Evolutionary conservation across 306 rosid genomes (phyloP), one percentile per base, ranked within the genome.

Genomic region (Gleditsia sinensis): DNA sequence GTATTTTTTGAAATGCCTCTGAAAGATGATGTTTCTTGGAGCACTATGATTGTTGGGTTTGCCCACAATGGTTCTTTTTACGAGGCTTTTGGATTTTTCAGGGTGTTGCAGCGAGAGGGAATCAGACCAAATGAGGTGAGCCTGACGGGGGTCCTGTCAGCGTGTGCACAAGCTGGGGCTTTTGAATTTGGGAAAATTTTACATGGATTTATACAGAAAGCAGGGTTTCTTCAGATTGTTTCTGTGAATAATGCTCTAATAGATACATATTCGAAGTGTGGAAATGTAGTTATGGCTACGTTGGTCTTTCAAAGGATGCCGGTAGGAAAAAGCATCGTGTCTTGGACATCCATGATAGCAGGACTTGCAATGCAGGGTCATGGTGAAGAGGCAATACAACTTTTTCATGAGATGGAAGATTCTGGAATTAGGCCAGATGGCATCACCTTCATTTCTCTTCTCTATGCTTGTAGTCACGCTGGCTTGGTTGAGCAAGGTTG

Each of bases 21-120:
- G 53, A 86, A 81, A 79, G 91, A 94, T 50, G 96, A 78, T 42
- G 90, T 90, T 61, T 94, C 93, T 27, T 94, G 94, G 98, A 88
- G 97, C 79, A 94, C 87, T 30, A 87, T 94, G 91, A 90, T 91
- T 78, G 87, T 87, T 75, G 98, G 93, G 82, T 88, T 87, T 83
- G 80, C 91, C 57, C 94, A 86, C 4, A 73, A 58, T 28, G 90
- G 94, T 53, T 85, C 55, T 48, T 91, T 91, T 77, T 76, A 88
- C 55, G 82, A 85, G 72, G 91, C 96, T 71, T 87, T 91, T 83
- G 85, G 83, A 48, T 69, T 88, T 84, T 94, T 94, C 82, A 78
- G 91, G 90, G 84, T 84, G 59, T 73, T 94, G 73, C 61, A 43
- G 59, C 14, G 78, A 14, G 45, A 48, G 69, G 90, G 95, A 48